Evolutionary conservation across 148 eudicot species (phyloP), one percentile per base, ranked within the genome.

Genomic region (Polygonum aviculare): DNA sequence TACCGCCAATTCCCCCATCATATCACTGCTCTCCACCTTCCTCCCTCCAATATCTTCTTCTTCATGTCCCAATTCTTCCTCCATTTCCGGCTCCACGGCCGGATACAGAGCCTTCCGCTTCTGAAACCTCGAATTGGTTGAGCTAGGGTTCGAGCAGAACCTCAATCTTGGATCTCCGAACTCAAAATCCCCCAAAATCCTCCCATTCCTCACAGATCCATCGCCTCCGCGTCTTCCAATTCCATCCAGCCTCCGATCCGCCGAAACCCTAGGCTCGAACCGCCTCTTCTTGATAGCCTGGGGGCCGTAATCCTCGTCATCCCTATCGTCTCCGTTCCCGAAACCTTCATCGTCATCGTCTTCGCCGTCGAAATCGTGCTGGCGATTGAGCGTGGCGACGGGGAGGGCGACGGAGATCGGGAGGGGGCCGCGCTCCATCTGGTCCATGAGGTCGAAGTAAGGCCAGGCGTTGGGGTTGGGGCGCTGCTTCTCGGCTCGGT

Each of bases 371-470:
- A 11, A 35, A 60, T 51, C 44, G 74, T 75, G 35, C 52, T 70
- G 78, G 36, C 74, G 39, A 31, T 78, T 84, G 4, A 39, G 45
- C 41, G 72, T 19, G 14, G 86, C 54, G 69, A 80, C 69, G n/a
- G 93, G 79, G 22, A 63, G 80, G 3, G 85, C 83, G 12, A 78
- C 84, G 1, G 90, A 79, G 76, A 89, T 81, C 18, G 96, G 90
- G 19, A 88, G 41, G 7, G 95, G 91, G 0, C 97, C 97, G n/a
- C 81, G 84, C 22, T 90, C 93, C 81, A 93, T 75, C 18, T 72
- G 78, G 50, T 90, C 88, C 95, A 93, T 93, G 51, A 87, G 79
- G 16, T 83, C 75, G 35, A 87, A 93, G 45, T 83, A 93, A 33
- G 77, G 85, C 97, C 97, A 90, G 10, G 84, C 77, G 76, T 69